phyloP scores from a whole-genome alignment of 2,329 filamentous ascomycete genomes.

The Parascedosporium putredinis region DNA sequence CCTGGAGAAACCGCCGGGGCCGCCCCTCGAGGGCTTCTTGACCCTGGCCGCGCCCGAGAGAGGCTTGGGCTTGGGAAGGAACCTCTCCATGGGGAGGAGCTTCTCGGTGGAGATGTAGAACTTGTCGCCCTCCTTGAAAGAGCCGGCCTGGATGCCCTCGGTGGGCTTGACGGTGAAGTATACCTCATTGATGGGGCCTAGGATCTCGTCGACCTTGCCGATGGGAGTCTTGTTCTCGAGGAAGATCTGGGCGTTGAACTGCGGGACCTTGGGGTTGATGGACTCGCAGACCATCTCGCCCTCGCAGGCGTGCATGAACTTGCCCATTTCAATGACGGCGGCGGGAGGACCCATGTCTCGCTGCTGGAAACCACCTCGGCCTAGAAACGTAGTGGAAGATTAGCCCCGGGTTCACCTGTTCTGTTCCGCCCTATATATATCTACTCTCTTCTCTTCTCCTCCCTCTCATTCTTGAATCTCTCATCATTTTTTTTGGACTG shows the following conservation, averaged over 20 bases:
- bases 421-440: neutral
- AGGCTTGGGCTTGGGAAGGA: constrained; percentile 87
- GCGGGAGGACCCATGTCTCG: constrained; percentile 29
- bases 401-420: too few species aligned
- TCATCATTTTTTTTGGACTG: too few species aligned
- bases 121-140: constrained; percentile 94
- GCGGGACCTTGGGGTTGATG: constrained; percentile 89
- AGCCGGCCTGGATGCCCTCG: constrained; percentile 88
- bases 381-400: constrained; percentile 13
- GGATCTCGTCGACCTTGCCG: constrained; percentile 96
- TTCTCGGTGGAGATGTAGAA: constrained; percentile 95
- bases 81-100: constrained; percentile 87
- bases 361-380: constrained; percentile 28
- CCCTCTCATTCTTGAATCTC: neutral
- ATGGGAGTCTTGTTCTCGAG: constrained; percentile 96
- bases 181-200: constrained; percentile 94
- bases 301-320: constrained; percentile 88
- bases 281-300: constrained; percentile 97
- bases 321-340: constrained; percentile 42
- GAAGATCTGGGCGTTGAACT: constrained; percentile 98
- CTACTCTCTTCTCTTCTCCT: constrained; percentile 9
- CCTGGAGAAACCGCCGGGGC: constrained; percentile 28
- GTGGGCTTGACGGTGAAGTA: constrained; percentile 97
- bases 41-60: constrained; percentile 51
- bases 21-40: constrained; percentile 40